Conservation (phyloP, 2,329 filamentous ascomycete species). For the Aspergillus tanneri region DNA sequence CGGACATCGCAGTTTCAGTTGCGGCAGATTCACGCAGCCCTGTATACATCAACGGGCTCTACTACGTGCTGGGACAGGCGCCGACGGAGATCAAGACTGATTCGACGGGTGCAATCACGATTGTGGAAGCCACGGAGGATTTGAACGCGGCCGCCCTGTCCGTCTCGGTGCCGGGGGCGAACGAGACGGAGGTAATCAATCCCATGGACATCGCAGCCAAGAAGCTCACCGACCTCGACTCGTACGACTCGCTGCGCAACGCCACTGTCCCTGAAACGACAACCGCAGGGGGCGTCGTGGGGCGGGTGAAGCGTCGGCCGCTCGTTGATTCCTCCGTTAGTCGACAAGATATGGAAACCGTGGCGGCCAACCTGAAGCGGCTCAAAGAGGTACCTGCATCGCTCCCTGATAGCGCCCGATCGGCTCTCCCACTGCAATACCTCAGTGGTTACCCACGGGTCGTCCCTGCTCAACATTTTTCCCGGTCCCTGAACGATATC, state of each 20-base stretch:
- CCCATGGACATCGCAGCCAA: constrained; percentile 2
- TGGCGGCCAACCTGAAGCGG: too few relatives aligned
- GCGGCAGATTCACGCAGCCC: not conserved
- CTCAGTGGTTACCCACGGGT: not conserved
- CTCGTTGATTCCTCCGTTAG: not conserved
- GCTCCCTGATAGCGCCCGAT: not conserved
- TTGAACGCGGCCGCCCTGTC: not conserved
- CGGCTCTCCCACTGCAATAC: not conserved
- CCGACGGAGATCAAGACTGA: not conserved
- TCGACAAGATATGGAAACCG: not conserved
- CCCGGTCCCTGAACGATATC: not conserved
- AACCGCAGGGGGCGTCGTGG: constrained; percentile 2
- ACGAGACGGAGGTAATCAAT: not conserved
- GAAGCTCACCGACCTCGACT: not conserved
- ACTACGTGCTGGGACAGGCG: constrained; percentile 2
- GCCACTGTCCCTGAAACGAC: not conserved
- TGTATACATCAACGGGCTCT: constrained; percentile 9
- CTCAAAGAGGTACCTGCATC: too few relatives aligned
- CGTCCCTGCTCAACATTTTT: not conserved
- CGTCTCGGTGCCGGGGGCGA: not conserved
- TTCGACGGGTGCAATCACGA: not conserved
- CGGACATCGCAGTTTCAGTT: not conserved
- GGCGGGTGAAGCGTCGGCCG: too few relatives aligned
- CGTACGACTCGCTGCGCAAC: not conserved
- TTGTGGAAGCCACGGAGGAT: not conserved